Conservation (phyloP, 2,329 filamentous ascomycete genomes). For the Aureobasidium subglaciale region DNA sequence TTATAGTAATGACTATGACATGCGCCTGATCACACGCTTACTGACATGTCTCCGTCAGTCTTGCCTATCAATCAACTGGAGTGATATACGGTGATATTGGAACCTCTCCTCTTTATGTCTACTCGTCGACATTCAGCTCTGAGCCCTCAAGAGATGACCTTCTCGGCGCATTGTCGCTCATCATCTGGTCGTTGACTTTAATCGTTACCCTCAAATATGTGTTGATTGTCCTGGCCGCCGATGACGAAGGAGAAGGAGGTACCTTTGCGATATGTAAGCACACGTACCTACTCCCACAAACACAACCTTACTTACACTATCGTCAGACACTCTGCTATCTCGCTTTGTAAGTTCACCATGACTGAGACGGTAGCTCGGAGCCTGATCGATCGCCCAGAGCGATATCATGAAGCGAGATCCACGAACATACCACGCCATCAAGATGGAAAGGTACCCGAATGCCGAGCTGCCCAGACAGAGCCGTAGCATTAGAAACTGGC, state of each 20-base stretch:
- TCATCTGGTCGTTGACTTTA: slow-evolving; percentile 62
- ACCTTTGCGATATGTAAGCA: slow-evolving; percentile 54
- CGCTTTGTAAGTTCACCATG: slow-evolving; percentile 41
- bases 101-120: slow-evolving; percentile 62
- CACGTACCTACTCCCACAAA: background rate
- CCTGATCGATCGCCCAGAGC: slow-evolving; percentile 31
- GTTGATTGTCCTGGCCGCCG: slow-evolving; percentile 57
- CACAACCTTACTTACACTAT: background rate
- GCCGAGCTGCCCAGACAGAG: slow-evolving; percentile 49
- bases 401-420: slow-evolving; percentile 56
- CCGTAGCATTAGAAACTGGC: slow-evolving; percentile 46
- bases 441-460: slow-evolving; percentile 53
- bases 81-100: slow-evolving; percentile 67
- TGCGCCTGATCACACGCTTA: background rate
- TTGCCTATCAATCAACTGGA: slow-evolving; percentile 58
- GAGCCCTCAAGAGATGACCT: slow-evolving; percentile 52
- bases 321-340: slow-evolving; percentile 50
- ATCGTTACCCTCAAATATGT: slow-evolving; percentile 66
- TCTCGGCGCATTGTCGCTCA: slow-evolving; percentile 58
- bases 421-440: slow-evolving; percentile 47
- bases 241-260: slow-evolving; percentile 65
- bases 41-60: slow-evolving; percentile 29
- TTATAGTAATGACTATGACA: background rate
- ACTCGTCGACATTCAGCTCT: slow-evolving; percentile 55
- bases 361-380: background rate